Base-by-base conservation (phyloP, 139 green algal species). In the Microglena sp. region DNA sequence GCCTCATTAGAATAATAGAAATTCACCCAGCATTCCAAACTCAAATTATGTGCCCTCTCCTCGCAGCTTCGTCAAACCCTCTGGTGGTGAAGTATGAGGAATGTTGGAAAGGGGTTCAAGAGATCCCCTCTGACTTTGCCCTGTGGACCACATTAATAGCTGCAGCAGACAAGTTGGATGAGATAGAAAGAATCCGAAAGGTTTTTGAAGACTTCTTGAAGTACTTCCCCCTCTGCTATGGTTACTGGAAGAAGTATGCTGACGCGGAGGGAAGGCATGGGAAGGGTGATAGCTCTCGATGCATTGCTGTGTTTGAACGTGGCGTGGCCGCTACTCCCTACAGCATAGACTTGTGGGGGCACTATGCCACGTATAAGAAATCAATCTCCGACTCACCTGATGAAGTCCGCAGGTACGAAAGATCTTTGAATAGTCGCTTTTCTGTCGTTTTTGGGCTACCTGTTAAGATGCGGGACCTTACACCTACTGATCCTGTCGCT, bases 171-270 rank as follows among this genome's bases (percentile, higher is more conserved):
- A 73, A 73, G 67, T 59, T 73, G 57, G 79, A 85, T 5, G 77
- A 89, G 33, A 59, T 90, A 0, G 72, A 84, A 5, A 72, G 74
- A 29, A 55, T 90, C 2, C 59, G 72, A 0, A 44, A 58, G 1
- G 75, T 80, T 5, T 95, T 86, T 59, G 86, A 95, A 40, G 57
- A 46, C 4, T 94, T 95, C 57, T 63, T 95, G 15, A 70, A 45
- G 5, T 76, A 86, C 30, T 94, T 81, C 40, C 88, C 88, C 0
- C 77, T 95, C 0, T 95, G 88, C 72, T 95, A 88, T 62, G 88
- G 84, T 7, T 95, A 95, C 72, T 95, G 88, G 88, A 92, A 92
- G 65, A 92, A 92, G 57, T 94, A 93, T 69, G 88, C 88, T 2
- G 88, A 93, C 36, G 77, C 79, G 1, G 73, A 86, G 56, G 24